Conservation (phyloP, 2,329 filamentous ascomycete genomes). For the Fusarium nygamai region DNA sequence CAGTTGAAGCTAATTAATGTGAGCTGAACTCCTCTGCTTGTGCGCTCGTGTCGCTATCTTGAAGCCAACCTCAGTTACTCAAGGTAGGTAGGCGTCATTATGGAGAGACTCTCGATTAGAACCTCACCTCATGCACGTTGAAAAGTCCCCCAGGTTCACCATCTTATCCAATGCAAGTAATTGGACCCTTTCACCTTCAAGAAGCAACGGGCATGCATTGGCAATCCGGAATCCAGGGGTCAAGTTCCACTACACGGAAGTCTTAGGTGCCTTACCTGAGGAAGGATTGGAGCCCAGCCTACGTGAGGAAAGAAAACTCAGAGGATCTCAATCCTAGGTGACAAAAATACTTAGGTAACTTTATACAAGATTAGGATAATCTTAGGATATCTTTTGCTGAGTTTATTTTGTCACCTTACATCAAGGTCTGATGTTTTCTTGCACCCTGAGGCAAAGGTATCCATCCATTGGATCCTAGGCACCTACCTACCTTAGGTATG, state of each 20-base stretch:
- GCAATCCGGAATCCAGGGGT: conserved; percentile 18
- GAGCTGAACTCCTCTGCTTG: background rate
- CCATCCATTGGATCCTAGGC: background rate
- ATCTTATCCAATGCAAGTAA: conserved; percentile 19
- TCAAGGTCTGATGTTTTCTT: background rate
- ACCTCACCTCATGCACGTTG: conserved; percentile 11
- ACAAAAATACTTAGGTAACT: background rate
- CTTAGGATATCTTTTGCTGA: background rate
- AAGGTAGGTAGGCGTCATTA: background rate
- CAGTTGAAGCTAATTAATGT: conserved; percentile 6
- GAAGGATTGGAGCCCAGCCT: conserved; percentile 9
- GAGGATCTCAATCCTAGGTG: background rate
- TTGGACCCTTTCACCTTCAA: conserved; percentile 5
- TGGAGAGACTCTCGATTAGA: background rate
- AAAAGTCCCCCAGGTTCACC: conserved; percentile 1
- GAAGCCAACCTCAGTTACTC: background rate
- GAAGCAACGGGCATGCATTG: conserved; percentile 4
- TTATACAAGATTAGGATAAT: no score
- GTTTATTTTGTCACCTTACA: background rate
- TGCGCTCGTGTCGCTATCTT: background rate
- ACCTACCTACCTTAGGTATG: background rate
- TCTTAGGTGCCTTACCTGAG: conserved; percentile 36
- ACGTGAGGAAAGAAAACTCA: background rate
- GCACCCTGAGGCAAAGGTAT: background rate
- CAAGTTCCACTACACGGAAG: conserved; percentile 6